Base-by-base conservation (phyloP, 2,329 filamentous ascomycete species). In the Verruconis gallopava region DNA sequence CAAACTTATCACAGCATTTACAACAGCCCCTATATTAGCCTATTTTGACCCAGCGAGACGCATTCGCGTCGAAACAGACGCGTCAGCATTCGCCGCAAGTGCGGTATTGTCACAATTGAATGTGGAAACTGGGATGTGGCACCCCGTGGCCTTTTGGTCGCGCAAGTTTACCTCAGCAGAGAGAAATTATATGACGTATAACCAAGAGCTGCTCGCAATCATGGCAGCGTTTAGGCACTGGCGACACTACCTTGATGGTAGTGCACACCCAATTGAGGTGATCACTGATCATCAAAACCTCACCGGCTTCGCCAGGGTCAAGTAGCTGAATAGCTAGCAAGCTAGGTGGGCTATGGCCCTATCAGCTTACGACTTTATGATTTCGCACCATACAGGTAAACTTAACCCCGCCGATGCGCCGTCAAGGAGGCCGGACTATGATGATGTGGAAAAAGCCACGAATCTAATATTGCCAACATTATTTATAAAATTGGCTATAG, bases 181-280 rank as follows among this genome's bases (percentile, higher is more conserved):
- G 45, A 45, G 18, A 9, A 50, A 53, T 34, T 58, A 59, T 44
- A 35, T 53, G 15, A 55, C 54, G 6, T 46, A 59, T 42, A 45
- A 60, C 39, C 53, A 56, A 28, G 49, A 59, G 37, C 42, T 58
- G 14, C 32, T 59, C 15, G 49, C 50, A 12, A 53, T 60, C 21
- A 44, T 60, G 4, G 19, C 18, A 19, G 18, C 12, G 12, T 18
- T 38, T 9, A 12, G 11, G 12, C 21, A 38, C 15, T 38, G 21
- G 36, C 9, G 18, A 11, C 11, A 38, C 15, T 38, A 38, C 15
- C 15, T 38, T 19, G 36, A 38, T 14, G 9, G 13, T 18, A 13
- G 12, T 13, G 5, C 9, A 5, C 9, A 18, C 9, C 18, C 9
- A 9, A 13, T 38, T 38, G 21, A 38, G 14, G 9, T 38, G 12